Base-by-base conservation (phyloP, 2,329 filamentous ascomycete species). In the Juglanconis oblonga region DNA sequence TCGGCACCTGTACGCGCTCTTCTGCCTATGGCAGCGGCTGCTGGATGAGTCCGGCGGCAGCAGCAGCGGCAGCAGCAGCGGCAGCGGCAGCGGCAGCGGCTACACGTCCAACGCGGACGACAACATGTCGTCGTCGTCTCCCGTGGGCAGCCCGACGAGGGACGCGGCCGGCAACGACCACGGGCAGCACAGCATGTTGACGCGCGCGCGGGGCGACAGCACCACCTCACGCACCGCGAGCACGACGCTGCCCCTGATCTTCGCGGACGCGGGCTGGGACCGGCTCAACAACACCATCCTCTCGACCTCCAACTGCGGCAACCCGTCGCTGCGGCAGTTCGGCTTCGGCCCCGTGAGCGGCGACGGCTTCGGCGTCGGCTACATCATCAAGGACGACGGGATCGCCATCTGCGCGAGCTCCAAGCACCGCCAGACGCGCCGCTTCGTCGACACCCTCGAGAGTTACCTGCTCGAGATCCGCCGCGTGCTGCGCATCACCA, bases 291-390 rank as follows among this genome's bases (percentile, higher is more conserved):
- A 85, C 64, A 98, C 94, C 8, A 91, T 98, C 65, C 80, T 99
- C 44, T 96, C 91, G 6, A 98, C 95, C 0, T 97, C 93, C n/a
- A 99, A 99, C 79, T 99, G 95, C 74, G 95, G 95, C 61, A 99
- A 98, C 74, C 95, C 95, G 0, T 92, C 89, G 0, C 86, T 99
- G 17, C 87, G 95, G 2, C 94, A 98, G 68, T 99, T 99, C 69
- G 95, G 95, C 3, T 99, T 99, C 71, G 95, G 95, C 0, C 95
- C 95, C 1, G 96, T 94, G 0, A 94, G 91, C 0, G 94, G 88
- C 2, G 92, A 97, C 66, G 95, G 95, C 0, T 98, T 98, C 70
- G 95, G 95, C 35, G 97, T 99, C 58, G 95, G 95, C 2, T 99
- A 99, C 77, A 98, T 99, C 69, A 97, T 99, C 83, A 99, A 99